Base-by-base conservation (phyloP, 2,329 filamentous ascomycete genomes). In the Plenodomus tracheiphilus region DNA sequence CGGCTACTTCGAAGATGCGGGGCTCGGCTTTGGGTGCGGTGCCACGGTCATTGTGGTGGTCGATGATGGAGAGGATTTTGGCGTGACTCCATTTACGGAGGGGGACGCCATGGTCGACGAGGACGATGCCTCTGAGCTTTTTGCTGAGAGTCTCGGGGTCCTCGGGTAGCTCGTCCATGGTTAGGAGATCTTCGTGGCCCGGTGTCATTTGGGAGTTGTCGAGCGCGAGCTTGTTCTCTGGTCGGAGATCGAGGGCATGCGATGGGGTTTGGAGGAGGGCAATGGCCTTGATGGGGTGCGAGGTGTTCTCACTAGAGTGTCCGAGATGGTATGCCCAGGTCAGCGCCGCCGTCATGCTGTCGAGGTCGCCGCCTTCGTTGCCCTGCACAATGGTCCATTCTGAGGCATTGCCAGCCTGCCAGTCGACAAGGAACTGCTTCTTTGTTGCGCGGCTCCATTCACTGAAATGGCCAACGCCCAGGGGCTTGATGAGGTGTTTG, bases 261-360 rank as follows among this genome's bases (percentile, higher is more conserved):
- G 70, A 73, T 0, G 74, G 74, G 0, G 76, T 79, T 54, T 79
- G 76, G 21, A 79, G 63, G 39, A 79, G 59, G 1, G 76, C 76
- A 46, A 79, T 76, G 5, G 75, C 76, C 52, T 77, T 78, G 53
- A 74, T 49, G 0, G 75, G 76, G 38, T 72, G 54, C 6, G 73
- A 72, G 1, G 71, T 70, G 50, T 78, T 77, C 39, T 65, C 57
- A 0, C 74, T 76, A 16, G 74, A 69, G 53, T 79, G 76, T 56
- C 70, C 68, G 3, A 79, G 68, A 51, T 79, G 76, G 53, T 78
- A 79, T 4, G 76, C 75, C 76, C 76, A 79, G 7, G 74, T 73
- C 7, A 79, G 62, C 5, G 76, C 76, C 0, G 74, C 69, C 0
- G 75, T 70, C 74, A 77, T 75, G 48, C 64, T 70, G 56, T 77